phyloP scores from a whole-genome alignment of 768 basidiomycete species.

The Russula griseocarnosa region DNA sequence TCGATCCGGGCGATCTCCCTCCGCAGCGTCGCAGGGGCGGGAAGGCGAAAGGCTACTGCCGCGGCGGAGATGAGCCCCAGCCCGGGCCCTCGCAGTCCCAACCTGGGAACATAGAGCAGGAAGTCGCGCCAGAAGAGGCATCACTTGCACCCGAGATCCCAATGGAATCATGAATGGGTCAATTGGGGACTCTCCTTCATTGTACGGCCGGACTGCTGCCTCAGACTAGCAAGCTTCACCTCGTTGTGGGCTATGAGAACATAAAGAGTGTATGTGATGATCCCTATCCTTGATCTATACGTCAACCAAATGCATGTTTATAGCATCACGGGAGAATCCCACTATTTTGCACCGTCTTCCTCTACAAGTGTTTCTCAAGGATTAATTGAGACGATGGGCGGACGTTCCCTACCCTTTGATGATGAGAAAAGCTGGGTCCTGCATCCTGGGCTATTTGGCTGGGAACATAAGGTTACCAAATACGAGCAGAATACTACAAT shows the following conservation, averaged over 20 bases:
- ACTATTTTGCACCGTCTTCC: neutral
- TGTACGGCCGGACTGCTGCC: neutral
- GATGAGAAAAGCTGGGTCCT: too few species aligned
- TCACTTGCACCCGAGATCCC: neutral
- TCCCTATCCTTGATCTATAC: neutral
- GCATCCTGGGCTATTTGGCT: too few species aligned
- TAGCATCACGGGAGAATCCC: neutral
- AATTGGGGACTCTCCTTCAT: neutral
- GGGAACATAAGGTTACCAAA: too few species aligned
- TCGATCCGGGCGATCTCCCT: constrained; percentile 4
- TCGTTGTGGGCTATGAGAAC: neutral
- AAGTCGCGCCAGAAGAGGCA: neutral
- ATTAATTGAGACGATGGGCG: neutral
- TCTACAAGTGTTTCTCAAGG: neutral
- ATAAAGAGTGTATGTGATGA: neutral
- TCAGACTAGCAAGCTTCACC: neutral
- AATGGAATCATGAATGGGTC: constrained; percentile 8
- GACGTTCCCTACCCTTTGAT: neutral
- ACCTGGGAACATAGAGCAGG: neutral
- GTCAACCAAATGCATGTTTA: neutral
- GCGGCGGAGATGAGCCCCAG: neutral
- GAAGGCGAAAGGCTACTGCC: constrained; percentile 4
- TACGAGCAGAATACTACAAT: too few species aligned
- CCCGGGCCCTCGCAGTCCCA: neutral
- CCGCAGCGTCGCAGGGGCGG: constrained; percentile 1